Conservation (phyloP, 2,329 filamentous ascomycete species). For the Botryotinia convoluta region DNA sequence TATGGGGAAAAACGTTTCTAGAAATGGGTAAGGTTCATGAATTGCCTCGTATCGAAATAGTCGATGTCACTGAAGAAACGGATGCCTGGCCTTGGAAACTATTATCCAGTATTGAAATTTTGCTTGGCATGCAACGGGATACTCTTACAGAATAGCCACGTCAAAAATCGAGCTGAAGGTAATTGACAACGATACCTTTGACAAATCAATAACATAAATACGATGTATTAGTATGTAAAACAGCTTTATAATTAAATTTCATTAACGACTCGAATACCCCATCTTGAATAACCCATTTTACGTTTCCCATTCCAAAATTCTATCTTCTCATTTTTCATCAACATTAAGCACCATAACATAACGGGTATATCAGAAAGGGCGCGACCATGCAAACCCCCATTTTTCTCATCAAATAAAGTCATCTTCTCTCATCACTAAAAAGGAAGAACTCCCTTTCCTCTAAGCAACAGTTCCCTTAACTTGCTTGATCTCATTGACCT, state of each 20-base stretch:
- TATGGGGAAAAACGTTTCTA: neutral
- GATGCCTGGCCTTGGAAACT: neutral
- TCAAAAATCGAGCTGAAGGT: neutral
- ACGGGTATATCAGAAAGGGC: neutral
- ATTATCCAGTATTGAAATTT: neutral
- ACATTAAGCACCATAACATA: neutral
- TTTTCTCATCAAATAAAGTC: neutral
- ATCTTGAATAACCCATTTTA: neutral
- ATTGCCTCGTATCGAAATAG: neutral
- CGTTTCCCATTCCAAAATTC: neutral
- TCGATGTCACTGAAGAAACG: neutral
- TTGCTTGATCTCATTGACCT: constrained; percentile 42
- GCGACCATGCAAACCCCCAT: neutral
- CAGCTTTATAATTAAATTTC: neutral
- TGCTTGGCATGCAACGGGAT: neutral
- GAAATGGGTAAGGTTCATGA: neutral
- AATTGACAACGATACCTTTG: neutral
- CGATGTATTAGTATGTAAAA: neutral
- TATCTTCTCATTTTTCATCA: neutral
- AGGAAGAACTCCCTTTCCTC: neutral
- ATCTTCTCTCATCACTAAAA: neutral
- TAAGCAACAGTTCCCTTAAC: constrained; percentile 33
- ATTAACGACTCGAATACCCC: neutral
- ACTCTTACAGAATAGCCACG: neutral
- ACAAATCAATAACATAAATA: neutral